Evolutionary conservation across 2,329 filamentous ascomycete genomes (phyloP).

Genomic region (Zarea fungicola): DNA sequence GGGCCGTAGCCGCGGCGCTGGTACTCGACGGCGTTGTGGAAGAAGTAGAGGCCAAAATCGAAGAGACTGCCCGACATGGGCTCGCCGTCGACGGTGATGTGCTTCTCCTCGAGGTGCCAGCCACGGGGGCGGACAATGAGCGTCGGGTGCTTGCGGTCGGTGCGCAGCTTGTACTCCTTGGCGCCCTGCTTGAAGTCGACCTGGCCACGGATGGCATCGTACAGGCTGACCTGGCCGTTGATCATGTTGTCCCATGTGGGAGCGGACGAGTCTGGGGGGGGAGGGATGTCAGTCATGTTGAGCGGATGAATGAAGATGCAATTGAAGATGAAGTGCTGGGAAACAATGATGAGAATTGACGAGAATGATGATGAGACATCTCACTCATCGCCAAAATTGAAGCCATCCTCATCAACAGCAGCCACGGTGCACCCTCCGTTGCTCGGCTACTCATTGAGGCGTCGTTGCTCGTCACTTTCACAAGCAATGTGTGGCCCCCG

Average conservation of each 20-base stretch:
- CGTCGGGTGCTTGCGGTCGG: constrained; percentile 77
- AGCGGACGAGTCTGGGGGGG: constrained; percentile 73
- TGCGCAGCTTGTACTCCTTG: constrained; percentile 97
- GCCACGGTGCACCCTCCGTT: no score
- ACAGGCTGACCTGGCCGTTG: constrained; percentile 95
- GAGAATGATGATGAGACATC: background rate
- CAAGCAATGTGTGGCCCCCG: constrained; percentile 10
- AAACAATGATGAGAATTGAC: background rate
- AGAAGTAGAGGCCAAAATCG: constrained; percentile 98
- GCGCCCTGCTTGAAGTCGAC: constrained; percentile 93
- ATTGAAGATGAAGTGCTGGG: background rate
- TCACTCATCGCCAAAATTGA: background rate
- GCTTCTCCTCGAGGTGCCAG: constrained; percentile 98
- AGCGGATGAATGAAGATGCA: constrained; percentile 3
- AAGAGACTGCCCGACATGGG: constrained; percentile 89
- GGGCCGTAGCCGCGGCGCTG: constrained; percentile 80
- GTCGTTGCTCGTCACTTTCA: constrained; percentile 2
- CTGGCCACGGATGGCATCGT: constrained; percentile 89
- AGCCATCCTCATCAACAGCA: background rate
- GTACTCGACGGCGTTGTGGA: constrained; percentile 91
- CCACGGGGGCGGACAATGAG: constrained; percentile 91
- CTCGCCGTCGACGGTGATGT: constrained; percentile 92
- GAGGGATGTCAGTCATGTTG: constrained; percentile 4
- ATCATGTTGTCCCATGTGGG: constrained; percentile 99
- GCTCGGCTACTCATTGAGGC: no score